A percentile compares a stretch with the other conserved stretches of the same genome.
phyloP scores from a whole-genome alignment of 331 rosid genomes.

The Prunus yedoensis region DNA sequence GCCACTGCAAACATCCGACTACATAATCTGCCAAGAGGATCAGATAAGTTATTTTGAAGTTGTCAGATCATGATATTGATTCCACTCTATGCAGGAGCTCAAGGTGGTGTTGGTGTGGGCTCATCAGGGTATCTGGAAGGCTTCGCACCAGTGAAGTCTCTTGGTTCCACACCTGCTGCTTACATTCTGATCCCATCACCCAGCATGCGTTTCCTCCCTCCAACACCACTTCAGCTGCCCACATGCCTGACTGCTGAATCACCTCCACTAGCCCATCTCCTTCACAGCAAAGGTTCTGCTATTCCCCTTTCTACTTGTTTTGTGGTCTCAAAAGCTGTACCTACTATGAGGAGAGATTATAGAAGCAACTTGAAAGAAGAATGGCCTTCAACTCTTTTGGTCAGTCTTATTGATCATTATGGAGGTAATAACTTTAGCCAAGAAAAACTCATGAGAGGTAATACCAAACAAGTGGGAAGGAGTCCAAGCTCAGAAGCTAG shows the following conservation, averaged over 20 bases:
- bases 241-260: slow-evolving; percentile 98
- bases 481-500: slow-evolving; percentile 62
- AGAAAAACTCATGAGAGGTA: slow-evolving; percentile 64
- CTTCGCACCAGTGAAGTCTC: slow-evolving; percentile 92
- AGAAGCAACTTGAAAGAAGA: slow-evolving; percentile 81
- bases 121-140: slow-evolving; percentile 72
- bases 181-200: slow-evolving; percentile 91
- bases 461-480: slow-evolving; percentile 66
- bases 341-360: slow-evolving; percentile 85
- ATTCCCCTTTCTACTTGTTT: slow-evolving; percentile 91
- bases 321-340: slow-evolving; percentile 88
- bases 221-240: slow-evolving; percentile 88
- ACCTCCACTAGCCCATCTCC: slow-evolving; percentile 97
- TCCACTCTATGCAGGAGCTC: slow-evolving; percentile 45
- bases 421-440: slow-evolving; percentile 69
- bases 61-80: slow-evolving; percentile 20
- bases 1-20: background rate
- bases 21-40: background rate
- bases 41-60: slow-evolving; percentile 12
- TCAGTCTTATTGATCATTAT: slow-evolving; percentile 87
- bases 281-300: slow-evolving; percentile 97
- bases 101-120: slow-evolving; percentile 42
- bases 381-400: slow-evolving; percentile 89
- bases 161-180: slow-evolving; percentile 80
- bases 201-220: slow-evolving; percentile 93